Base-by-base conservation (phyloP, 202 grass and related monocot species). In the Hordeum pubiflorum region DNA sequence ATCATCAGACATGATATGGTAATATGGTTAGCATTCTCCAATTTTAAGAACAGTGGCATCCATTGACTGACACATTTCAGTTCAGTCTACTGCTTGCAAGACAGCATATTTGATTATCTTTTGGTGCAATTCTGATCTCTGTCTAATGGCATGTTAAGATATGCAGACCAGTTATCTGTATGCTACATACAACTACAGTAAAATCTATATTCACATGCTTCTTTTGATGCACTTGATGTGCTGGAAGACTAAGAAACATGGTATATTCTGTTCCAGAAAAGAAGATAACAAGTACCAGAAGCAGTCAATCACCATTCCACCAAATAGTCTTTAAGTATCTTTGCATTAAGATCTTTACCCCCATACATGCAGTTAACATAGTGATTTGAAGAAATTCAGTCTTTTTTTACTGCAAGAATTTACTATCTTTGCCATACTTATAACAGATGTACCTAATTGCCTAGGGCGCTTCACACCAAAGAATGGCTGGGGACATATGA, bases 401-500 rank as follows among this genome's bases (percentile, higher is more conserved):
- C 7, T 65, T 24, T 58, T 69, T 48, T 64, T 17, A 60, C 6
- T 60, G 29, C 23, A 38, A 6, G 21, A 79, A 75, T 46, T 60
- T 17, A 54, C 50, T 3, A 6, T 54, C 17, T 54, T 54, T 54
- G 46, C 15, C 17, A 54, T 54, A 54, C 17, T 57, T 43, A 61
- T 56, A 58, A 26, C 37, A 8, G 27, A 20, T 54, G 17, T 88
- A 84, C 97, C 91, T 88, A 91, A 71, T 81, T 91, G 90, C 43
- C 93, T 91, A 12, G 91, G 85, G n/a, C 89, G 90, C 76, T 99
- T 99, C 69, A 88, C 66, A 71, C 92, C 86, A 80, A 99, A 99
- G 79, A 91, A 99, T 71, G 97, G 92, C 22, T 94, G 97, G 8
- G 96, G 96, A 31, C 96, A 99, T 74, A 99, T 85, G 78, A 99